Percentiles rank a stretch among this genome's conserved stretches.
Conservation (phyloP, 1,139 yeast genomes). For the Pichia sp. region DNA sequence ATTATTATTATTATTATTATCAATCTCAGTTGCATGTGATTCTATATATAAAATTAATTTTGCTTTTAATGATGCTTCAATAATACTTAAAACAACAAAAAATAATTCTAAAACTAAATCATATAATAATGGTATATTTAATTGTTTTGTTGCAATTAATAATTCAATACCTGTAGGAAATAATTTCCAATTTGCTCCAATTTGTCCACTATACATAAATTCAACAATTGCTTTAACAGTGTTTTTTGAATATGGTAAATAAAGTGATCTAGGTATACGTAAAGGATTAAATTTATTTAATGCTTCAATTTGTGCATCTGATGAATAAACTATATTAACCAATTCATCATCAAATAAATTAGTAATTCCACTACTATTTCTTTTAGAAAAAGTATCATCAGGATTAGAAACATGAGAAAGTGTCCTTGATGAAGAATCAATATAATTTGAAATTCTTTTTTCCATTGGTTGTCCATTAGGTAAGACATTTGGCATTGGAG, state of each 20-base stretch:
- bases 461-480: slow-evolving; percentile 12
- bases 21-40: too few species aligned
- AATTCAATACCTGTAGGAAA: slow-evolving; percentile 64
- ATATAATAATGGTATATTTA: slow-evolving; percentile 60
- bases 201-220: slow-evolving; percentile 70
- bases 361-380: neutral
- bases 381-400: neutral
- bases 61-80: slow-evolving; percentile 31
- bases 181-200: slow-evolving; percentile 65
- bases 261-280: slow-evolving; percentile 55
- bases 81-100: slow-evolving; percentile 59
- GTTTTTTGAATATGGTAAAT: slow-evolving; percentile 57
- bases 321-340: neutral
- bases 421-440: slow-evolving; percentile 1
- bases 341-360: slow-evolving; percentile 1
- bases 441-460: neutral
- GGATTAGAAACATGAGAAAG: neutral
- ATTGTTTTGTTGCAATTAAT: slow-evolving; percentile 54
- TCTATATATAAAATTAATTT: slow-evolving; percentile 12
- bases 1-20: too few species aligned
- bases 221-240: slow-evolving; percentile 64
- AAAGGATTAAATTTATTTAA: slow-evolving; percentile 6
- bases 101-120: slow-evolving; percentile 63
- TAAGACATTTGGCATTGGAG: slow-evolving; percentile 40
- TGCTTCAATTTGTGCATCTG: neutral